phyloP scores from a whole-genome alignment of 1,139 yeast species.

The Hansenula sp. region DNA sequence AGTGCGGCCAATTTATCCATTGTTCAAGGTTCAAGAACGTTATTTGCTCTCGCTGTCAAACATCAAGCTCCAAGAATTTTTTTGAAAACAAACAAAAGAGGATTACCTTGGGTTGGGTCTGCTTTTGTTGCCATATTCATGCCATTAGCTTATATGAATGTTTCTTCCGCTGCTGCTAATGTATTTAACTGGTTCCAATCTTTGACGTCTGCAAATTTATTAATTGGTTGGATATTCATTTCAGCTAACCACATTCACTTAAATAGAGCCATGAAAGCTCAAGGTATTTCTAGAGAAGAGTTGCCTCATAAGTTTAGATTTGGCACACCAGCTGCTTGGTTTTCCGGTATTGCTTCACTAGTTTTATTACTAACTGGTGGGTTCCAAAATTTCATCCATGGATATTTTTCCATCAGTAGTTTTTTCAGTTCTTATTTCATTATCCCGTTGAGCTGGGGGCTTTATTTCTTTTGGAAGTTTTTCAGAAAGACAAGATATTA shows the following conservation, averaged over 20 bases:
- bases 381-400: not conserved
- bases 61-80: not conserved
- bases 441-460: conserved; percentile 28
- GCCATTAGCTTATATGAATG: not conserved
- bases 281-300: not conserved
- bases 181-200: not conserved
- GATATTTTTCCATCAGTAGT: conserved; percentile 23
- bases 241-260: not conserved
- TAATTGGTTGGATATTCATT: not conserved
- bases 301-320: not conserved
- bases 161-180: not conserved
- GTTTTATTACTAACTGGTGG: not conserved
- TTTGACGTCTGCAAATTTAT: not conserved
- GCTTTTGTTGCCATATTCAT: not conserved
- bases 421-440: conserved; percentile 33
- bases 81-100: not conserved
- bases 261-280: not conserved
- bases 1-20: not conserved
- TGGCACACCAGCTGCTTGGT: not conserved
- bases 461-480: conserved; percentile 27
- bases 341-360: not conserved
- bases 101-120: not conserved
- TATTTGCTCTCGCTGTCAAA: not conserved
- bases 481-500: conserved; percentile 23
- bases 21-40: not conserved